A percentile compares a stretch with the other conserved stretches of the same genome.
These are phyloP conservation scores for Hanseniaspora mollemarum DNA, from an alignment of 805 yeast species.

Conservation along the genomic window DNA sequence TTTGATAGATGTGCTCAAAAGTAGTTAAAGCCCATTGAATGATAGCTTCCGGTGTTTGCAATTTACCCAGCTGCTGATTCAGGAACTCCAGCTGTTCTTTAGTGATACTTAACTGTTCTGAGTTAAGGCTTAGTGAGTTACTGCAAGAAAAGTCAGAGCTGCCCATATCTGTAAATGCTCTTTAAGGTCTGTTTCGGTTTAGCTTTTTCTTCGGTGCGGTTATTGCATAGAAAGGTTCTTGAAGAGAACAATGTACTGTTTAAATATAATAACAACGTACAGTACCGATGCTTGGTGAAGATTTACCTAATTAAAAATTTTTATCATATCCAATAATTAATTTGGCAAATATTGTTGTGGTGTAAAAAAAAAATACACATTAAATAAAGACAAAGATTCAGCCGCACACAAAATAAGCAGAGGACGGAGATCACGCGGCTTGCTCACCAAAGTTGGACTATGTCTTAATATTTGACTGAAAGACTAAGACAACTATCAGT, in stretches of 20 bases:
- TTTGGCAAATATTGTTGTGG: background rate
- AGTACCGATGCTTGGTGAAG: no score
- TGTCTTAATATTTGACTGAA: no score
- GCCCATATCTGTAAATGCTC: background rate
- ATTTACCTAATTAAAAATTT: no score
- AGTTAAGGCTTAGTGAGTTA: constrained; percentile 22
- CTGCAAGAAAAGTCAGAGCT: background rate
- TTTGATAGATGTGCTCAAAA: constrained; percentile 72
- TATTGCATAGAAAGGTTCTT: no score
- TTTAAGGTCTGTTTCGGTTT: no score
- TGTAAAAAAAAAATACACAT: background rate
- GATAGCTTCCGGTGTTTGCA: constrained; percentile 54
- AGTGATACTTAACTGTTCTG: constrained; percentile 32
- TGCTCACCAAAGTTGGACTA: no score
- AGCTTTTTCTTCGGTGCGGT: no score
- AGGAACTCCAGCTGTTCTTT: constrained; percentile 51
- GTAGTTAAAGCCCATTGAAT: constrained; percentile 74
- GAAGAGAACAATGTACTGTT: no score
- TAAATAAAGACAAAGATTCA: no score
- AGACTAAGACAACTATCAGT: no score
- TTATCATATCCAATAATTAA: no score
- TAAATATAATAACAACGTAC: no score
- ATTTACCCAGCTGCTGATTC: constrained; percentile 46
- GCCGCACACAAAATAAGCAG: background rate
- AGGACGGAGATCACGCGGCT: background rate